Base-by-base conservation (phyloP, 352 stramenopile genomes). In the Pythium pectinolyticum region DNA sequence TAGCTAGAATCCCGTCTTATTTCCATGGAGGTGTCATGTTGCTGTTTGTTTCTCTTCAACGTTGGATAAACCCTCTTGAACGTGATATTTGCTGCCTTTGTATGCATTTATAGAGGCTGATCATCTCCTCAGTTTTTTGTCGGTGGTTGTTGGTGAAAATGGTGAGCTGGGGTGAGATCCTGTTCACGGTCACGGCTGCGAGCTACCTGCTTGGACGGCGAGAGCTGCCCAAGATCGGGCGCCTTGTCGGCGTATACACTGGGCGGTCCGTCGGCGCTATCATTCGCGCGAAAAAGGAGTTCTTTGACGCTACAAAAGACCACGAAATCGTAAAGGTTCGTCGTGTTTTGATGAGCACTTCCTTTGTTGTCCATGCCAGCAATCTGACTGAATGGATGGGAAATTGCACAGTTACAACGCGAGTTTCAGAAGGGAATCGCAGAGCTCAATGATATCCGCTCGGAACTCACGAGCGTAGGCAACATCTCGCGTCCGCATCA, bases 221-320 rank as follows among this genome's bases (percentile, higher is more conserved):
- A 52, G 84, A 92, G 63, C 68, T 92, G 61, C 84, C 80, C 25
- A 88, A 88, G 70, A 68, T 90, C 48, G 82, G 76, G 2, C 79
- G 73, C 53, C 79, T 87, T 27, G 25, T 86, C 12, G 84, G 84
- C 1, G 22, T 82, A 17, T 90, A 89, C 68, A 76, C 69, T 27
- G 84, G 84, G 1, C 79, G 84, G 48, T 80, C 74, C 0, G 73
- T 92, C 10, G 84, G 84, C 27, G 84, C 84, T 10, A 82, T 90
- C 41, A 56, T 92, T 28, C 84, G 84, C 47, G 84, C 84, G 34
- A 92, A 92, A 67, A 85, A 90, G 46, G 81, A 92, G 71, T 92
- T 90, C 66, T 92, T 90, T 50, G 80, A 92, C 69, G 84, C 81
- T 24, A 92, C 84, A 1, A 88, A 84, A 40, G 78, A 90, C 77